phyloP scores from a whole-genome alignment of 2,329 filamentous ascomycete genomes.

The Claviceps digitariae region DNA sequence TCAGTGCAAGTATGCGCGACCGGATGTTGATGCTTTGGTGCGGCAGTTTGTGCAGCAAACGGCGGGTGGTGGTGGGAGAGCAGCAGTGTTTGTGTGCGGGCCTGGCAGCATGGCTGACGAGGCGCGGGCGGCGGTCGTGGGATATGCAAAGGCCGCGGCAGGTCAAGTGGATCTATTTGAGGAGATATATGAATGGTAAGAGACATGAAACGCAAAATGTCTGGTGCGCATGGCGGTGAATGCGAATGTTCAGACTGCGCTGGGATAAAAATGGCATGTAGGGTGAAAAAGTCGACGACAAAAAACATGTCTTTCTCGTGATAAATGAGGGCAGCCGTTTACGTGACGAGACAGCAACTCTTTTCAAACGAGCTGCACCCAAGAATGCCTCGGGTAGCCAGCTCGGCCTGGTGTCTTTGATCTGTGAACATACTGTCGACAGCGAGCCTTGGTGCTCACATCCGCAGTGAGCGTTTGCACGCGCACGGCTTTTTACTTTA shows the following conservation, averaged over 20 bases:
- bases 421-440: too few relatives aligned
- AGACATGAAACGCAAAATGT: neutral
- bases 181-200: neutral
- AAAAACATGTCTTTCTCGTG: neutral
- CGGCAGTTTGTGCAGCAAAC: conserved; percentile 1
- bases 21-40: neutral
- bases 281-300: neutral
- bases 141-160: neutral
- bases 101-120: conserved; percentile 24
- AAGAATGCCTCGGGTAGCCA: too few relatives aligned
- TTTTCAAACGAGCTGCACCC: too few relatives aligned
- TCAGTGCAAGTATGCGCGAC: neutral
- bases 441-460: too few relatives aligned
- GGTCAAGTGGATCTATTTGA: neutral
- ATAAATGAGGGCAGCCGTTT: too few relatives aligned
- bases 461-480: too few relatives aligned
- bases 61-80: conserved; percentile 8
- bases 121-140: conserved; percentile 16
- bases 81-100: conserved; percentile 24
- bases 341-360: too few relatives aligned
- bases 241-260: neutral
- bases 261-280: too few relatives aligned
- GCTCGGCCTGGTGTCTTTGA: too few relatives aligned
- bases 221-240: too few relatives aligned
- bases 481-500: too few relatives aligned